These are phyloP conservation scores for Claviceps humidiphila DNA, from an alignment of 2,329 filamentous ascomycete species.

Conservation along the genomic window DNA sequence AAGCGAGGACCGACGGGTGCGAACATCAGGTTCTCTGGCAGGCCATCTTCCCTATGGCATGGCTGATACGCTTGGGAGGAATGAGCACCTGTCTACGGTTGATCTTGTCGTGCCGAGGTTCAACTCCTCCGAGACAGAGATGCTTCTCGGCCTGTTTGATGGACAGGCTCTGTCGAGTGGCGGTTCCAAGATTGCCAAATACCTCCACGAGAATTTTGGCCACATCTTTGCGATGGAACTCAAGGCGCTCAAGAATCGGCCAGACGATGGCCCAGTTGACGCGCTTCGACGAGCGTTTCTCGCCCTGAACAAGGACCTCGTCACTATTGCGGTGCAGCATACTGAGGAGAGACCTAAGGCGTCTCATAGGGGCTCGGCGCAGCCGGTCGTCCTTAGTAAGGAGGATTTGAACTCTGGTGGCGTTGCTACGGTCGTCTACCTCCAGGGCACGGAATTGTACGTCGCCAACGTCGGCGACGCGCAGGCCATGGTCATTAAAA, in stretches of 20 bases:
- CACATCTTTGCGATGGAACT: conserved; percentile 73
- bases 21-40: conserved; percentile 90
- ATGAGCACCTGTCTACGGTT: conserved; percentile 89
- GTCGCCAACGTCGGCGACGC: conserved; percentile 93
- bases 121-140: conserved; percentile 79
- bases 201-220: conserved; percentile 89
- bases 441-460: conserved; percentile 81
- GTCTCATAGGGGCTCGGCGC: conserved; percentile 56
- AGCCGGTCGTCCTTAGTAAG: conserved; percentile 66
- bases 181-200: conserved; percentile 93
- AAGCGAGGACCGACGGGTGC: conserved; percentile 84
- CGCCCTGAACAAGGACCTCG: conserved; percentile 83
- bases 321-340: conserved; percentile 68
- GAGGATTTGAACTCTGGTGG: conserved; percentile 85
- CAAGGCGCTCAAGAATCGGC: conserved; percentile 52
- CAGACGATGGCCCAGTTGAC: conserved; percentile 64
- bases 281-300: conserved; percentile 80
- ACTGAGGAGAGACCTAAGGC: conserved; percentile 58
- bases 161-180: conserved; percentile 79
- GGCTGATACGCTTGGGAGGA: conserved; percentile 86
- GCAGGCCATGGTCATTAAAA: conserved; percentile 88
- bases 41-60: conserved; percentile 90
- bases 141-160: conserved; percentile 88
- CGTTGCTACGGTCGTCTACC: conserved; percentile 81
- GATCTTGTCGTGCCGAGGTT: conserved; percentile 92